Conservation (phyloP, 495 filamentous ascomycete species). For the Xylaria curta region DNA sequence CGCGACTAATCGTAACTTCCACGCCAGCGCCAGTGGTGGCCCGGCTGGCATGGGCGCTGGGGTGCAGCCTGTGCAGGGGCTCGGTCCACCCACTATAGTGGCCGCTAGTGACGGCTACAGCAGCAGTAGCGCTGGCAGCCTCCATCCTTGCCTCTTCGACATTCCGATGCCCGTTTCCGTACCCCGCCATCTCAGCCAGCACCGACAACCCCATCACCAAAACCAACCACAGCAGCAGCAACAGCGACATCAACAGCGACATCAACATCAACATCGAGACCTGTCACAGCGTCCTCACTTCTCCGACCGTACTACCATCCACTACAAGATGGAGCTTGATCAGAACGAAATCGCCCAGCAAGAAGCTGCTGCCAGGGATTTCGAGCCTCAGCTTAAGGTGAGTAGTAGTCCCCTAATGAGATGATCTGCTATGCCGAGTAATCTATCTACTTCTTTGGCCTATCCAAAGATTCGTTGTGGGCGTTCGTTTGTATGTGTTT, state of each 20-base stretch:
- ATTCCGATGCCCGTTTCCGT: slow-evolving; percentile 31
- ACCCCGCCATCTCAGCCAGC: slow-evolving; percentile 34
- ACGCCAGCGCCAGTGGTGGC: slow-evolving; percentile 58
- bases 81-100: slow-evolving; percentile 48
- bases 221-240: slow-evolving; percentile 31
- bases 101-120: slow-evolving; percentile 51
- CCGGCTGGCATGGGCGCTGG: slow-evolving; percentile 64
- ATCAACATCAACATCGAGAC: slow-evolving; percentile 11
- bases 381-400: slow-evolving; percentile 71
- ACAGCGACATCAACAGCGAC: slow-evolving; percentile 24
- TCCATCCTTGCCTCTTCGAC: slow-evolving; percentile 43
- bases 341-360: slow-evolving; percentile 55
- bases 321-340: slow-evolving; percentile 48
- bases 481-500: slow-evolving; percentile 1
- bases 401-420: slow-evolving; percentile 28
- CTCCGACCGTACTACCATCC: slow-evolving; percentile 1
- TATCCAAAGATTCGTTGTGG: neutral
- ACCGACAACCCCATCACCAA: slow-evolving; percentile 39
- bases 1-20: slow-evolving; percentile 8
- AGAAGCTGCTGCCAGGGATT: slow-evolving; percentile 64
- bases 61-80: slow-evolving; percentile 39
- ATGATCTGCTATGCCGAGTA: slow-evolving; percentile 21
- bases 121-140: slow-evolving; percentile 31
- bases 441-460: neutral
- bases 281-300: slow-evolving; percentile 24